A percentile compares a stretch with the other conserved stretches of the same genome.
Conservation (phyloP, 2,329 filamentous ascomycete genomes). For the Scedosporium minutisporum region DNA sequence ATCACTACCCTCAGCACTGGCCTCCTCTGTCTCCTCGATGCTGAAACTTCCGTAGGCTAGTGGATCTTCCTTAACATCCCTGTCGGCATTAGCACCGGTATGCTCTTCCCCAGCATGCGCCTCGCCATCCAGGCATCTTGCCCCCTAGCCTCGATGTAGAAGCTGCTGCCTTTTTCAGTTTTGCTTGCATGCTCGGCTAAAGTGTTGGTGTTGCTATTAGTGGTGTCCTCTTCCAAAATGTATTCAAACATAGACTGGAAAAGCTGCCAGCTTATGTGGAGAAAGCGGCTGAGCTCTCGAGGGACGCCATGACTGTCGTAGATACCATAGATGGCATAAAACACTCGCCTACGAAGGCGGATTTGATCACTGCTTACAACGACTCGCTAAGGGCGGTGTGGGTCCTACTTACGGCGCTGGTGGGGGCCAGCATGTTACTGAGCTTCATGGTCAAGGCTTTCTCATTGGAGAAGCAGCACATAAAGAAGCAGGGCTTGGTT, state of each 20-base stretch:
- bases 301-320: constrained; percentile 49
- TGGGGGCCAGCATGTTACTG: constrained; percentile 18
- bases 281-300: constrained; percentile 34
- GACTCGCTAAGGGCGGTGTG: constrained; percentile 24
- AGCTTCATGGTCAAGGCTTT: constrained; percentile 21
- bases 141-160: constrained; percentile 35
- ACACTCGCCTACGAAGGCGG: constrained; percentile 12
- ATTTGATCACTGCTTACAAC: constrained; percentile 22
- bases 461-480: constrained; percentile 21
- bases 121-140: constrained; percentile 55
- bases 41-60: constrained; percentile 35
- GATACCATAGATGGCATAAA: constrained; percentile 47
- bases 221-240: constrained; percentile 62
- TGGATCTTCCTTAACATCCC: constrained; percentile 55
- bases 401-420: constrained; percentile 20
- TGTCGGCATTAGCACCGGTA: constrained; percentile 53
- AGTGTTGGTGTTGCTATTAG: constrained; percentile 26
- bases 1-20: constrained; percentile 50
- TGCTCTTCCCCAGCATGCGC: too few relatives aligned
- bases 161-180: constrained; percentile 56
- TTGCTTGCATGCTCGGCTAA: constrained; percentile 26
- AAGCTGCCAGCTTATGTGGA: constrained; percentile 35
- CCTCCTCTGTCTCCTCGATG: constrained; percentile 36
- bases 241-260: constrained; percentile 40
- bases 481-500: constrained; percentile 17